phyloP scores from a whole-genome alignment of 345 rosid species.

The Melaleuca quinquenervia region DNA sequence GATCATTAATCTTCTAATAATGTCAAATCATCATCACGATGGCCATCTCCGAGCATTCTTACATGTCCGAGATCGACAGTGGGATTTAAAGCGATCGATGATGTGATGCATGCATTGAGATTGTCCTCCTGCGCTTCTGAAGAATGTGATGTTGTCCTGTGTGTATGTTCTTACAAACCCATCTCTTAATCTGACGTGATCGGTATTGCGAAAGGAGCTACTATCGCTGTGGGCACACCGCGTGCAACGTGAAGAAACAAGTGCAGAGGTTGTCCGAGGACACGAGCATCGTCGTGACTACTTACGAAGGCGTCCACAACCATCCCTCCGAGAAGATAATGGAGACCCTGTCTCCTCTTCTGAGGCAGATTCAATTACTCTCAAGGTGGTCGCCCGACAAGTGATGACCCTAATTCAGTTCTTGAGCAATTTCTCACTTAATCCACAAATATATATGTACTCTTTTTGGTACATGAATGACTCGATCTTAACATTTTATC shows the following conservation, averaged over 20 bases:
- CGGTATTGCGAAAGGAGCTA: constrained; percentile 9
- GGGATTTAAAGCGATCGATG: background rate
- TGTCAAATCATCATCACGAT: background rate
- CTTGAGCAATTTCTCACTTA: background rate
- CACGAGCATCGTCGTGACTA: constrained; percentile 20
- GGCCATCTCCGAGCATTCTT: background rate
- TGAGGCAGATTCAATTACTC: constrained; percentile 21
- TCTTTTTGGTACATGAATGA: background rate
- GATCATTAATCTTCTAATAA: background rate
- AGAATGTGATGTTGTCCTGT: background rate
- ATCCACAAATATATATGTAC: background rate
- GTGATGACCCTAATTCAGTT: background rate
- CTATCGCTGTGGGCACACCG: constrained; percentile 16
- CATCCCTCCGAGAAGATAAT: constrained; percentile 22
- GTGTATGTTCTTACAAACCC: background rate
- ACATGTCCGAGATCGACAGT: background rate
- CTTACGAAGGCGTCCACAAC: constrained; percentile 22
- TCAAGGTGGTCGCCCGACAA: background rate
- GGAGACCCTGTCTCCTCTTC: constrained; percentile 23
- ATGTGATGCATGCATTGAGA: background rate
- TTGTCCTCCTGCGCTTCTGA: background rate
- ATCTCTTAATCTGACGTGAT: background rate
- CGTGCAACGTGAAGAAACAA: constrained; percentile 28
- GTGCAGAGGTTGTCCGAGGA: constrained; percentile 22
- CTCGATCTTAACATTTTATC: background rate